phyloP scores from a whole-genome alignment of 1,284 basidiomycete genomes.

The Clitocybe nebularis region DNA sequence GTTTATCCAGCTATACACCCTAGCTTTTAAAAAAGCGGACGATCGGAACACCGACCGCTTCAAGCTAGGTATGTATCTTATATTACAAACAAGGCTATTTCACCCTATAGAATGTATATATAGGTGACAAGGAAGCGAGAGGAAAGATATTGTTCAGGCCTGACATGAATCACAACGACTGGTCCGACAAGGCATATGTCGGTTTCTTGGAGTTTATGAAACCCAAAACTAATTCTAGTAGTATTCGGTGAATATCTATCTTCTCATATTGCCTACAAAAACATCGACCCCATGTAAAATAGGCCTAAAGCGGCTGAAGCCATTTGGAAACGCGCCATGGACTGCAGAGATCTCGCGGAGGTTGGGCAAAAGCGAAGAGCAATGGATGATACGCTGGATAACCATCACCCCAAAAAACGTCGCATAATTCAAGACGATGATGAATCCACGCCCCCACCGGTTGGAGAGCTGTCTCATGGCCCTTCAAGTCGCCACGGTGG shows the following conservation, averaged over 20 bases:
- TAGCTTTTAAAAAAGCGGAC: background rate
- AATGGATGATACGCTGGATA: background rate
- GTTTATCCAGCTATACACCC: slow-evolving; percentile 1
- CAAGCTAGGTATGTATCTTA: slow-evolving; percentile 13
- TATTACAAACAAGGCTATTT: no score
- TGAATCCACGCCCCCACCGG: slow-evolving; percentile 8
- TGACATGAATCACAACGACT: slow-evolving; percentile 5
- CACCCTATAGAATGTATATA: no score
- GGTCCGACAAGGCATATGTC: background rate
- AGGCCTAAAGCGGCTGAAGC: slow-evolving; percentile 1
- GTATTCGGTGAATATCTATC: no score
- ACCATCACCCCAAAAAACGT: no score
- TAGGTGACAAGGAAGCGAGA: slow-evolving; percentile 8
- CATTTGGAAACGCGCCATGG: slow-evolving; percentile 9
- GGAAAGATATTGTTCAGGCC: slow-evolving; percentile 12
- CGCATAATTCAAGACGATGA: slow-evolving; percentile 3
- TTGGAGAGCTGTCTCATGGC: slow-evolving; percentile 3
- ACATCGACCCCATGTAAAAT: no score
- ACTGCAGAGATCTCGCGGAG: background rate
- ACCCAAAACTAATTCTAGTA: no score
- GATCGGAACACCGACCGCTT: slow-evolving; percentile 8
- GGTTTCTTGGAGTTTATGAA: slow-evolving; percentile 13
- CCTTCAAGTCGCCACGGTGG: background rate
- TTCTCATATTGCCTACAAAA: no score
- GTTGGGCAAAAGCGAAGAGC: background rate